Conservation (phyloP, 1,284 basidiomycete genomes). For the Leccinum griseonigrum region DNA sequence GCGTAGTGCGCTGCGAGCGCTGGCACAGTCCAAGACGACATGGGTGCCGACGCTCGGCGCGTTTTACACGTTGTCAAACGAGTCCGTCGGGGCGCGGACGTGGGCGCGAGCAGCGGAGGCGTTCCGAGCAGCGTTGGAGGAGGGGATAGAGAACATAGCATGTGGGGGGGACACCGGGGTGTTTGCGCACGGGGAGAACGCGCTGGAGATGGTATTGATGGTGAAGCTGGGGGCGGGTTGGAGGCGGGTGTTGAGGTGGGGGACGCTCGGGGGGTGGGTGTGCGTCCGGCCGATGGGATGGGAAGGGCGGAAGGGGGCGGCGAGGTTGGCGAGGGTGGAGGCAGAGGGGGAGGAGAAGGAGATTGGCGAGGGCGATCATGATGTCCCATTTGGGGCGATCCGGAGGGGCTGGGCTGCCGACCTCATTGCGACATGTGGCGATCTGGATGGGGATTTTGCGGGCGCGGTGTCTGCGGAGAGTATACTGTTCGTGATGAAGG, state of each 20-base stretch:
- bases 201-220: conserved; percentile 63
- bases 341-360: conserved; percentile 24
- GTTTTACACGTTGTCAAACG: conserved; percentile 37
- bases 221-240: conserved; percentile 52
- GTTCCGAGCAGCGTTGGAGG: conserved; percentile 46
- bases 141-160: conserved; percentile 47
- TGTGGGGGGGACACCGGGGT: conserved; percentile 65
- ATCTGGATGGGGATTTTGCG: conserved; percentile 50
- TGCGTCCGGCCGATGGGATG: conserved; percentile 51
- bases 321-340: conserved; percentile 33
- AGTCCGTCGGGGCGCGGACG: conserved; percentile 9
- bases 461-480: conserved; percentile 41
- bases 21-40: conserved; percentile 33
- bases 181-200: conserved; percentile 60
- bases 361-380: conserved; percentile 46
- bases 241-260: conserved; percentile 55
- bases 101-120: conserved; percentile 42
- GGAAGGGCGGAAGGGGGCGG: conserved; percentile 42
- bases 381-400: conserved; percentile 55
- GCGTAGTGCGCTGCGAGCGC: conserved; percentile 25
- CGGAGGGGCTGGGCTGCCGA: conserved; percentile 57
- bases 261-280: conserved; percentile 58
- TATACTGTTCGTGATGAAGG: conserved; percentile 60
- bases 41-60: conserved; percentile 65
- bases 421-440: conserved; percentile 49